Base-by-base conservation (phyloP, 305 asterid species). In the Plantago rigida region DNA sequence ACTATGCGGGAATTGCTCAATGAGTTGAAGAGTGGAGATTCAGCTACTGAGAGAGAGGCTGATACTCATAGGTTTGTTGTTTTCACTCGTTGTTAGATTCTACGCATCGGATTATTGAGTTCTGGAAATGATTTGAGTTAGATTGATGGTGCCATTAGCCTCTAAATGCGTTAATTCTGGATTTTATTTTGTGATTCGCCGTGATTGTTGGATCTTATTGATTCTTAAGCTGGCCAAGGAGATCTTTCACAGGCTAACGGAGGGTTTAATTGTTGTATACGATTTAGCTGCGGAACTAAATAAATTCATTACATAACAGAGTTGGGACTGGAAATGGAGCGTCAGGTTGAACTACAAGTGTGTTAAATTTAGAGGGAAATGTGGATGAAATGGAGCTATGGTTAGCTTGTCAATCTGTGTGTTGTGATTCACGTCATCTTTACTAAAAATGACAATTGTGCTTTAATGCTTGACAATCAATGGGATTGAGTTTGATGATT, bases 1-100 rank as follows among this genome's bases (percentile, higher is more conserved):
- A 88, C 96, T 51, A 87, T 91, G 98, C 80, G 96, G 63, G 98
- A 91, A 73, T 78, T 87, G 78, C 79, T 91, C 77, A 78, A 79
- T 71, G 96, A 86, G 65, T 76, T 88, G 87, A 91, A 85, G 87
- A 87, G 65, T 48, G 88, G 85, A 9, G 97, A 84, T 71, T 71
- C 73, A 10, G 72, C 72, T n/a, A 72, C 71, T 66, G 81, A 67
- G 15, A 73, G 77, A 62, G 87, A 82, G 68, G 74, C 64, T 9
- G 81, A 62, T 46, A 78, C 82, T 62, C 71, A 42, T 4, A 78
- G 79, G 82, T 78, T 63, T 65, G 71, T 77, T 45, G 10, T 36
- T 36, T 36, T 5, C 9, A 17, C 19, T 17, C 1, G 1, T 8
- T 8, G 10, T 36, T 8, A 6, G 9, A 36, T 6, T 36, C 2